Percentiles rank a stretch among this genome's conserved stretches.
phyloP scores from a whole-genome alignment of 1,284 basidiomycete species.

The Thecaphora frezii region DNA sequence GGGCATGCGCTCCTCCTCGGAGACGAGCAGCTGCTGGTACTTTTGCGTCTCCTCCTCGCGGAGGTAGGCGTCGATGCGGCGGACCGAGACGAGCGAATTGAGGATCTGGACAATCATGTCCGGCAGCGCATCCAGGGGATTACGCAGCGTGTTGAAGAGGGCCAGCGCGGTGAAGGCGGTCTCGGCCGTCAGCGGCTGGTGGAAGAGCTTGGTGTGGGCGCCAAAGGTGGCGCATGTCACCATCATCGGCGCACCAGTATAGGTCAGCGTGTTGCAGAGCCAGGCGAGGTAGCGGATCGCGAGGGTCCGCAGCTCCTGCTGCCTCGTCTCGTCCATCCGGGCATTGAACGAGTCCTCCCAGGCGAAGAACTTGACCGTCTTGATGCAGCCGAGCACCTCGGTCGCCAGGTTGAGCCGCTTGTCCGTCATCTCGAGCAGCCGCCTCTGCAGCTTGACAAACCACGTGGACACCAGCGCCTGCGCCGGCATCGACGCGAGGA shows the following conservation, averaged over 20 bases:
- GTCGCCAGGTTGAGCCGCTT: constrained; percentile 63
- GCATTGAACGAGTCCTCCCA: constrained; percentile 61
- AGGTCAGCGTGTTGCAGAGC: constrained; percentile 60
- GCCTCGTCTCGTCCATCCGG: constrained; percentile 62
- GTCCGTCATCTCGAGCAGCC: constrained; percentile 64
- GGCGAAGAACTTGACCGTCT: constrained; percentile 69
- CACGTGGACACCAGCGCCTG: constrained; percentile 60
- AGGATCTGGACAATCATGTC: constrained; percentile 62
- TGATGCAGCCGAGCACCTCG: constrained; percentile 65
- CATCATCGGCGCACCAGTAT: constrained; percentile 66
- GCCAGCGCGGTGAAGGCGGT: constrained; percentile 65
- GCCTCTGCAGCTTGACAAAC: constrained; percentile 62
- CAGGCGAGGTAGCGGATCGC: constrained; percentile 61
- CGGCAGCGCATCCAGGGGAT: constrained; percentile 48
- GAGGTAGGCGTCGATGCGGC: constrained; percentile 62
- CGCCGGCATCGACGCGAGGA: constrained; percentile 47
- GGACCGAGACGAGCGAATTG: constrained; percentile 54
- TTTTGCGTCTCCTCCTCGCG: constrained; percentile 65
- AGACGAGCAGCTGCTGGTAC: constrained; percentile 62
- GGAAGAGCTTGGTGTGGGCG: constrained; percentile 65
- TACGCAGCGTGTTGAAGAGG: constrained; percentile 61
- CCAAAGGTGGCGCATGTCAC: constrained; percentile 72
- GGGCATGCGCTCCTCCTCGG: constrained; percentile 2
- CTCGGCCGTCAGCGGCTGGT: constrained; percentile 62
- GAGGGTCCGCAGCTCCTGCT: constrained; percentile 62